phyloP scores from a whole-genome alignment of 2,329 filamentous ascomycete genomes.

The Xylaria sp. region DNA sequence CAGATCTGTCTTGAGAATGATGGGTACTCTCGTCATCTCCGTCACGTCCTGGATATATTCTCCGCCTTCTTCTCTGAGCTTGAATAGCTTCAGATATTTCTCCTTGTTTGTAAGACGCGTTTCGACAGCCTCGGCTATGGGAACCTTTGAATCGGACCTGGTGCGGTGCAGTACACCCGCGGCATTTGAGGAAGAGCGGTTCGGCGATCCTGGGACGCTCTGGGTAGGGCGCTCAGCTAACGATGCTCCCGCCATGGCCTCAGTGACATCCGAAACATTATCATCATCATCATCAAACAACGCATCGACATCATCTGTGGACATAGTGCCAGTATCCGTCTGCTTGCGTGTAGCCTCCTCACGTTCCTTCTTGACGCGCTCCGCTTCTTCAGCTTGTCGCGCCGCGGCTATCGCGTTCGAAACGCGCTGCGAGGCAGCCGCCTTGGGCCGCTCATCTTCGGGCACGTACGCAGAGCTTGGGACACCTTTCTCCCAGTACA shows the following conservation, averaged over 20 bases:
- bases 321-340: slow-evolving; percentile 93
- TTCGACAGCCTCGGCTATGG: slow-evolving; percentile 78
- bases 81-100: slow-evolving; percentile 92
- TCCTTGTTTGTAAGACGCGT: slow-evolving; percentile 90
- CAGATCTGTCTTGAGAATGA: slow-evolving; percentile 97
- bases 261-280: slow-evolving; percentile 86
- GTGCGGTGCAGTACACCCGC: slow-evolving; percentile 81
- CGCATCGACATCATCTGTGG: slow-evolving; percentile 92
- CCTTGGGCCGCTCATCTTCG: slow-evolving; percentile 94
- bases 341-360: slow-evolving; percentile 93
- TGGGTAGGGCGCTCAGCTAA: slow-evolving; percentile 90
- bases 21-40: slow-evolving; percentile 97
- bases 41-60: slow-evolving; percentile 98
- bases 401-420: slow-evolving; percentile 80
- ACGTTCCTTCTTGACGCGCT: slow-evolving; percentile 82
- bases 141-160: slow-evolving; percentile 92
- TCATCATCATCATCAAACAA: slow-evolving; percentile 95
- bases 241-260: slow-evolving; percentile 90
- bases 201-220: slow-evolving; percentile 92
- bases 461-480: slow-evolving; percentile 95
- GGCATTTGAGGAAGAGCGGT: slow-evolving; percentile 74
- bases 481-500: slow-evolving; percentile 99
- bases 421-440: slow-evolving; percentile 76
- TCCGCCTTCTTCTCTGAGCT: slow-evolving; percentile 88
- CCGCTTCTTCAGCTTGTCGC: slow-evolving; percentile 82